Evolutionary conservation across 345 rosid species (phyloP).

Genomic region (Populus tremula): DNA sequence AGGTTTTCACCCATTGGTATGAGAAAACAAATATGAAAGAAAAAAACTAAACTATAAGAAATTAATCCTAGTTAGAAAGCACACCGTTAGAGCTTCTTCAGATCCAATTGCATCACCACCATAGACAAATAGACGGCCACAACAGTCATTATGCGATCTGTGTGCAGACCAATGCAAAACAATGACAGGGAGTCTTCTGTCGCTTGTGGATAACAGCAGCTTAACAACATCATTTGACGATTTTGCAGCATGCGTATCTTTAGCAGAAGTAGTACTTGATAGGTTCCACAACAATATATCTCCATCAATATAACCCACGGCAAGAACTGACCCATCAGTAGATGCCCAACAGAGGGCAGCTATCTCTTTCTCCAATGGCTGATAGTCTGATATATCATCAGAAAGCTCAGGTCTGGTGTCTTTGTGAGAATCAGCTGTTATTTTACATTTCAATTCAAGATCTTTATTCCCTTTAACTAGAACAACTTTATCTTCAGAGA

Average conservation of each 20-base stretch:
- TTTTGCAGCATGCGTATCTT: conserved; percentile 4
- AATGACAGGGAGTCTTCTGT: conserved; percentile 31
- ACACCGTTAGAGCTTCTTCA: conserved; percentile 34
- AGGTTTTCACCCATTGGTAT: not conserved
- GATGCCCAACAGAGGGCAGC: conserved; percentile 35
- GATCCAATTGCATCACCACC: conserved; percentile 39
- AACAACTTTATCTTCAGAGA: conserved; percentile 24
- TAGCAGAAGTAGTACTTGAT: conserved; percentile 13
- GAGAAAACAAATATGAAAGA: not conserved
- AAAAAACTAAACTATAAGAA: not conserved
- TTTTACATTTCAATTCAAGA: conserved; percentile 21
- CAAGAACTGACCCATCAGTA: conserved; percentile 27
- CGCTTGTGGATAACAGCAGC: conserved; percentile 27
- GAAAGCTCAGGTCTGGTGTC: conserved; percentile 7
- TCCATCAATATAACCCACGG: conserved; percentile 35
- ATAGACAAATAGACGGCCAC: conserved; percentile 32
- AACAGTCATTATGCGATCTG: conserved; percentile 11
- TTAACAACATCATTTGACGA: conserved; percentile 23
- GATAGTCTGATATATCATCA: conserved; percentile 15
- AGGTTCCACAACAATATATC: conserved; percentile 31
- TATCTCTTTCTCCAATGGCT: conserved; percentile 27
- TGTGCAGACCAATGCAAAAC: conserved; percentile 30
- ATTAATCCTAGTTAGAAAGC: conserved; percentile 2
- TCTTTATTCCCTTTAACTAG: conserved; percentile 26
- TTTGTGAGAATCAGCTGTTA: conserved; percentile 11